phyloP scores from a whole-genome alignment of 2,329 filamentous ascomycete genomes.

The Penicillium expansum region DNA sequence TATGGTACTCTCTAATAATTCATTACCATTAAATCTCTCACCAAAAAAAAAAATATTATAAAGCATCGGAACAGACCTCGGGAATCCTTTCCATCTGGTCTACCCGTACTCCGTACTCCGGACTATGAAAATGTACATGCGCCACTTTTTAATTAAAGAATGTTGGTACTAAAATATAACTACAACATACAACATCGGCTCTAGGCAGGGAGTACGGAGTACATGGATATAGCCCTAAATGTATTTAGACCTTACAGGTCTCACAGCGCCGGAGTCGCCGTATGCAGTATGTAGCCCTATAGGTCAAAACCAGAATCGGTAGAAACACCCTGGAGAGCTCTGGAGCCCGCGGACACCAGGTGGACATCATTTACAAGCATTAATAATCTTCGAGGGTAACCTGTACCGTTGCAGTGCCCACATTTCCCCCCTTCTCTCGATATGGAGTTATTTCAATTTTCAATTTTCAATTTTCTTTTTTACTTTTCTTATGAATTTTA shows the following conservation, averaged over 20 bases:
- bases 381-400: constrained; percentile 5
- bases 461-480: not conserved
- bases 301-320: constrained; percentile 1
- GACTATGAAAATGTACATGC: not conserved
- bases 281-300: constrained; percentile 12
- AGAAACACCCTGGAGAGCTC: not conserved
- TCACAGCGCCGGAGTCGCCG: constrained; percentile 8
- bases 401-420: constrained; percentile 11
- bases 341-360: not conserved
- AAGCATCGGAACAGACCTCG: not conserved
- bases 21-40: constrained; percentile 6
- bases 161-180: not conserved
- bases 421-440: constrained; percentile 6
- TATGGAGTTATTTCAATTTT: not conserved
- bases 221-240: not conserved
- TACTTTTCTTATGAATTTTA: not conserved
- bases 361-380: not conserved
- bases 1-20: not conserved
- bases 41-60: not conserved
- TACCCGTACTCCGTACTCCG: not conserved
- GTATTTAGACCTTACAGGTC: not conserved
- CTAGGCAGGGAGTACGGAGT: not conserved
- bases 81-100: not conserved
- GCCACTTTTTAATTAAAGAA: not conserved
- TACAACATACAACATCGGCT: not conserved